Evolutionary conservation across 1,284 basidiomycete species (phyloP).

Genomic region (Pseudozyma thailandica): DNA sequence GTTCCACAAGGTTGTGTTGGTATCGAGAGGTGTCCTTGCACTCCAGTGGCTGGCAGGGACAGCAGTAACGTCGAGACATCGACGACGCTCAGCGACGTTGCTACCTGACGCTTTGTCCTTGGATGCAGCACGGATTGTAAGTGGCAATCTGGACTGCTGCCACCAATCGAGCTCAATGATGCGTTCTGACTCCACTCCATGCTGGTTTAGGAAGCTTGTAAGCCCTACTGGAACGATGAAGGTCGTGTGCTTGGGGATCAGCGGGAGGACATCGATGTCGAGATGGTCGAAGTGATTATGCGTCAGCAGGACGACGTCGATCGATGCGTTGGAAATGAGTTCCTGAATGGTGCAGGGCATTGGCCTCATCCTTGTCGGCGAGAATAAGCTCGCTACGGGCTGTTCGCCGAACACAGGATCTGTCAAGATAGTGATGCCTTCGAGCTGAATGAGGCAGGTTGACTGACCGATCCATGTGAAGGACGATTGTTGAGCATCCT

Average conservation of each 20-base stretch:
- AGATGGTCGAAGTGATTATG: slow-evolving; percentile 69
- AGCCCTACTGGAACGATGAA: slow-evolving; percentile 66
- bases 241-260: slow-evolving; percentile 42
- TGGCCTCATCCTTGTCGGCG: slow-evolving; percentile 69
- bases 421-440: slow-evolving; percentile 71
- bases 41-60: slow-evolving; percentile 70
- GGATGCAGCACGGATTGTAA: slow-evolving; percentile 26
- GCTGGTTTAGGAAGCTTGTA: slow-evolving; percentile 41
- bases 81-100: slow-evolving; percentile 2
- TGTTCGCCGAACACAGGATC: slow-evolving; percentile 71
- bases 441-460: slow-evolving; percentile 70
- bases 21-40: slow-evolving; percentile 70
- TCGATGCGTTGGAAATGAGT: slow-evolving; percentile 60
- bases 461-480: slow-evolving; percentile 62
- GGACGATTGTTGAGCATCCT: slow-evolving; percentile 19
- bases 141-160: slow-evolving; percentile 38
- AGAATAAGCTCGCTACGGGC: slow-evolving; percentile 69
- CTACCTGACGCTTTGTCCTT: background rate
- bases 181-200: slow-evolving; percentile 48
- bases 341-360: slow-evolving; percentile 69
- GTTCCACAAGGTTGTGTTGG: slow-evolving; percentile 70
- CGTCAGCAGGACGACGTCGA: slow-evolving; percentile 70
- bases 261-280: slow-evolving; percentile 53
- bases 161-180: slow-evolving; percentile 67
- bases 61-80: slow-evolving; percentile 44